phyloP scores from a whole-genome alignment of 2,329 filamentous ascomycete genomes.

The Ceratocystiopsis minuta region DNA sequence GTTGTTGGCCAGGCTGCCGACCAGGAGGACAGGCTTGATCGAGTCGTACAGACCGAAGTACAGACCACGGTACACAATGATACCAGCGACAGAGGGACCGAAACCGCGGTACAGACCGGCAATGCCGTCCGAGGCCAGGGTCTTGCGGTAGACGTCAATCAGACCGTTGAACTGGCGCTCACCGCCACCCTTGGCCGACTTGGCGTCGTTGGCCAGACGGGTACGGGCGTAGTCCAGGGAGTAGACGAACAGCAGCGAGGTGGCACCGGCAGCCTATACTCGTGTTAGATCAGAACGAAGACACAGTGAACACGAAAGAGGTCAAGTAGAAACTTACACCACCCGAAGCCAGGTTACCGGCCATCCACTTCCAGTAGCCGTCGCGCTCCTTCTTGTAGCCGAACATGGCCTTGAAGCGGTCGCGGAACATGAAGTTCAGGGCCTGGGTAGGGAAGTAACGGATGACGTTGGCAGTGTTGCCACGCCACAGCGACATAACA shows the following conservation, averaged over 20 bases:
- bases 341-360: slow-evolving; percentile 98
- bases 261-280: slow-evolving; percentile 80
- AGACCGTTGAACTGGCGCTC: slow-evolving; percentile 99
- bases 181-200: slow-evolving; percentile 92
- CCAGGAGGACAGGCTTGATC: slow-evolving; percentile 95
- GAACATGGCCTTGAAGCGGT: slow-evolving; percentile 99
- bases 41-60: slow-evolving; percentile 99
- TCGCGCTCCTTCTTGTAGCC: slow-evolving; percentile 99
- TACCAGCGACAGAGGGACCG: slow-evolving; percentile 97
- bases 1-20: slow-evolving; percentile 84
- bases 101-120: slow-evolving; percentile 99
- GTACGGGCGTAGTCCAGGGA: slow-evolving; percentile 99
- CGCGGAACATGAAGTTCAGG: slow-evolving; percentile 99
- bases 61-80: slow-evolving; percentile 99
- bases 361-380: slow-evolving; percentile 98
- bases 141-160: slow-evolving; percentile 99
- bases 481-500: slow-evolving; percentile 91
- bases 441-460: slow-evolving; percentile 99
- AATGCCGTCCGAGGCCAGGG: slow-evolving; percentile 94
- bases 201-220: slow-evolving; percentile 99
- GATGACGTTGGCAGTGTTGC: slow-evolving; percentile 99
- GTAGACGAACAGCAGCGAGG: slow-evolving; percentile 99
- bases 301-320: not conserved
- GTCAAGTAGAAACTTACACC: slow-evolving; percentile 50
- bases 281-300: not conserved